A percentile compares a stretch with the other conserved stretches of the same genome.
Conservation (phyloP, 805 yeast genomes). For the Teunomyces funiuensis region DNA sequence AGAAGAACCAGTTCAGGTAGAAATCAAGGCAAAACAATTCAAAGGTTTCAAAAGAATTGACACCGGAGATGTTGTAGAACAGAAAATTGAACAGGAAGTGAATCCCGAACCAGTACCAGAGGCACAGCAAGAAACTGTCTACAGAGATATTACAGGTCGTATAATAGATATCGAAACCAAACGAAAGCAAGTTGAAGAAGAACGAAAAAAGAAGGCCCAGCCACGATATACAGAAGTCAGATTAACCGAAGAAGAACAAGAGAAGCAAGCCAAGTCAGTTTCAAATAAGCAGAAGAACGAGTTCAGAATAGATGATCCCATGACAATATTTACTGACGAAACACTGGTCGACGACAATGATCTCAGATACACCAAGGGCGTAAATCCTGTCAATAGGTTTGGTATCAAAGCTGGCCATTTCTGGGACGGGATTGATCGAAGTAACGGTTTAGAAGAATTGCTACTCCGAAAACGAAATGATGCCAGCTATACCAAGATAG, state of each 20-base stretch:
- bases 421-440: conserved; percentile 92
- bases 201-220: conserved; percentile 15
- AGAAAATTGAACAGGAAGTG: background rate
- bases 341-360: conserved; percentile 20
- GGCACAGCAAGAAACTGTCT: conserved; percentile 36
- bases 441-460: conserved; percentile 79
- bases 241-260: conserved; percentile 29
- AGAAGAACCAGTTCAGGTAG: conserved; percentile 22
- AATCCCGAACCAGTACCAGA: conserved; percentile 4
- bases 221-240: conserved; percentile 20
- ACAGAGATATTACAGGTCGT: conserved; percentile 64
- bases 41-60: conserved; percentile 42
- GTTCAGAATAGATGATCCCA: conserved; percentile 57
- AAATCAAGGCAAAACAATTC: conserved; percentile 12
- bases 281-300: background rate
- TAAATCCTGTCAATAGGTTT: conserved; percentile 69
- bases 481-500: conserved; percentile 18
- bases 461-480: conserved; percentile 47
- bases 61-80: background rate
- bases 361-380: conserved; percentile 42
- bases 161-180: conserved; percentile 41
- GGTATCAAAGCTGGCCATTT: conserved; percentile 72
- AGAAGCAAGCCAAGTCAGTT: conserved; percentile 28
- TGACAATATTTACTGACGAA: conserved; percentile 42
- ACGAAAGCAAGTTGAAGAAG: conserved; percentile 23